Evolutionary conservation across 2,329 filamentous ascomycete genomes (phyloP), one percentile per base, ranked within the genome.

Genomic region (Ilyonectria robusta): DNA sequence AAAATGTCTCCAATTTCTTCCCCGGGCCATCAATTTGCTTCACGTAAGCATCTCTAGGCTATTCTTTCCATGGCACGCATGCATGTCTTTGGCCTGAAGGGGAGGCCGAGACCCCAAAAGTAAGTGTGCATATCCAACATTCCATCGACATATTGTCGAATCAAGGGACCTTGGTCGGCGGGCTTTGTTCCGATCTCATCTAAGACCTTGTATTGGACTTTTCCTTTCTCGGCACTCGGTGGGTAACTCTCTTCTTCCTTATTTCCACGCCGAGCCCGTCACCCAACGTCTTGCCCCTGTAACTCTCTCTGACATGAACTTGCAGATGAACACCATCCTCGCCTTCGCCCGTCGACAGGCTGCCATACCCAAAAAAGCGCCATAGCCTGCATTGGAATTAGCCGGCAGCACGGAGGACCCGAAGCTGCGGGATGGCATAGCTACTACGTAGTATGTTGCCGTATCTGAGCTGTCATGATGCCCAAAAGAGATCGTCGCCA

Each of bases 321-420:
- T 15, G 17, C 31, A n/a, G 29, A 11, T 10, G 6, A 26, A 42
- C n/a, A 44, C 42, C 33, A 56, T 46, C 9, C 8, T 31, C 21
- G 23, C 40, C 21, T 40, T 53, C 21, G 13, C 42, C 31, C n/a
- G 26, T 19, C 6, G 50, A 46, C 31, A 31, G 44, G 17, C 26
- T 42, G 15, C 44, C 46, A 53, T n/a, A 10, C n/a, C 26, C n/a
- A 44, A 21, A 53, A 10, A 33, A 21, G 10, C 37, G 51, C 37
- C 53, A 57, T 15, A 56, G 46, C 58, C 51, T 50, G 21, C 35
- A 23, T 23, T 35, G 2, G 23, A 54, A 40, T 40, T 35, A 61
- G 35, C n/a, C 46, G 33, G 29, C 33, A 17, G 23, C 10, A 58
- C 63, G 63, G 58, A 26, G 46, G 46, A 58, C n/a, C 63, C 63